Base-by-base conservation (phyloP, 2,329 filamentous ascomycete species). In the Pestalotiopsis sp. region DNA sequence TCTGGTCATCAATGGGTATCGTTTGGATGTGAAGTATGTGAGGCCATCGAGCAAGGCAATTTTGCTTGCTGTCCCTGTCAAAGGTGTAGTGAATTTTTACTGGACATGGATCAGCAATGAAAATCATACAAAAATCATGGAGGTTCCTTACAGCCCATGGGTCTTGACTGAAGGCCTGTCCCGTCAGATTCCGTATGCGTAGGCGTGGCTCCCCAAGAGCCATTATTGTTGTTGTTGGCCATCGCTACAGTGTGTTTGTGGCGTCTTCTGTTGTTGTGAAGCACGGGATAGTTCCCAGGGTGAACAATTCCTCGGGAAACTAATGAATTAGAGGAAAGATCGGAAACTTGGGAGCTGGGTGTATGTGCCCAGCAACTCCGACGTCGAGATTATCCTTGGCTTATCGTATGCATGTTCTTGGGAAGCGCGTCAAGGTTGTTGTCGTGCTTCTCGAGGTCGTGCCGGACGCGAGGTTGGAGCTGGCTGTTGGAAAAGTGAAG, bases 71-170 rank as follows among this genome's bases (percentile, higher is more conserved):
- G 73, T 95, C 91, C 77, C 91, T 91, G 80, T 98, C 95, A 82
- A 98, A 98, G 39, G 94, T 97, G 82, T 98, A 99, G 70, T 97
- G 91, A 64, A 98, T 92, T 86, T 98, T 98, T 81, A 98, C 95
- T 97, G 80, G 57, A 70, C 20, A 66, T 27, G 69, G 45, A 70
- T 78, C 66, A 78, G 75, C 72, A 27, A 68, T 68, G 66, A 23
- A 64, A 69, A 65, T 20, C 13, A 7, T 31, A 36, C 12, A n/a
- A 61, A 61, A 20, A 57, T 36, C 66, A 12, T 59, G 31, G 31
- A 68, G 41, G 68, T 64, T 68, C 83, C 90, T 79, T 88, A 92
- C 90, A 85, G 81, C 90, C 90, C 89, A 93, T 92, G 57, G 85
- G 83, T 75, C 87, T 88, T 78, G 87, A 78, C 77, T 88, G 86